Conservation (phyloP, 1,284 basidiomycete genomes). For the Tremellales sp. region DNA sequence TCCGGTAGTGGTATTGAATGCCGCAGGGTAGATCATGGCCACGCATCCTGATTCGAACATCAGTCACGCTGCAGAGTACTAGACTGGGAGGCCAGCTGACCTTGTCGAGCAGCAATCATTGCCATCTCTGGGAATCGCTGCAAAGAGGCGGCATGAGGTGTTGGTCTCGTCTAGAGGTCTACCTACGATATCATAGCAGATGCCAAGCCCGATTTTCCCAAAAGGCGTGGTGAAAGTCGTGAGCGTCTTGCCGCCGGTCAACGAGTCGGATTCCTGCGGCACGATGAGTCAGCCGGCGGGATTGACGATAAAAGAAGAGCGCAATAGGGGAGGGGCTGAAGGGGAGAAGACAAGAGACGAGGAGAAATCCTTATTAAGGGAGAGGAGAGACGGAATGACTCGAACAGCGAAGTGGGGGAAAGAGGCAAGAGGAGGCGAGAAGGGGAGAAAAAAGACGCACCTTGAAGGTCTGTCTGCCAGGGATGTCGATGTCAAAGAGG, state of each 20-base stretch:
- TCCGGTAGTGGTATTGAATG: constrained; percentile 72
- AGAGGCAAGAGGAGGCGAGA: no score
- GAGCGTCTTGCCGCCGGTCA: constrained; percentile 71
- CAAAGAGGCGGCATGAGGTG: neutral
- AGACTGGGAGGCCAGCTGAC: constrained; percentile 47
- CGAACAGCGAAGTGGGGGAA: no score
- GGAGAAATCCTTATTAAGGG: neutral
- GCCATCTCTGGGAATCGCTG: constrained; percentile 89
- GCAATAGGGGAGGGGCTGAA: neutral
- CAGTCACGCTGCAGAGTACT: neutral
- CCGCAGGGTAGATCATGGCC: constrained; percentile 78
- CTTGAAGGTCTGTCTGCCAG: constrained; percentile 94
- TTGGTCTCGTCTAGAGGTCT: neutral
- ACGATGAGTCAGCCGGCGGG: constrained; percentile 1
- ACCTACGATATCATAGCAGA: constrained; percentile 53
- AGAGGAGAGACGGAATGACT: no score
- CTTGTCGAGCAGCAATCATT: constrained; percentile 83
- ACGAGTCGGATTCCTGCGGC: constrained; percentile 84
- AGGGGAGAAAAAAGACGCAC: constrained; percentile 52
- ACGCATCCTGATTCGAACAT: constrained; percentile 63
- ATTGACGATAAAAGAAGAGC: neutral
- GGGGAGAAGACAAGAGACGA: neutral
- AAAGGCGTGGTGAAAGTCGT: constrained; percentile 82
- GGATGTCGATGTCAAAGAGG: constrained; percentile 97
- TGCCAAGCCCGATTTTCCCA: constrained; percentile 49